Base-by-base conservation (phyloP, 345 rosid genomes). In the Salix brachista region DNA sequence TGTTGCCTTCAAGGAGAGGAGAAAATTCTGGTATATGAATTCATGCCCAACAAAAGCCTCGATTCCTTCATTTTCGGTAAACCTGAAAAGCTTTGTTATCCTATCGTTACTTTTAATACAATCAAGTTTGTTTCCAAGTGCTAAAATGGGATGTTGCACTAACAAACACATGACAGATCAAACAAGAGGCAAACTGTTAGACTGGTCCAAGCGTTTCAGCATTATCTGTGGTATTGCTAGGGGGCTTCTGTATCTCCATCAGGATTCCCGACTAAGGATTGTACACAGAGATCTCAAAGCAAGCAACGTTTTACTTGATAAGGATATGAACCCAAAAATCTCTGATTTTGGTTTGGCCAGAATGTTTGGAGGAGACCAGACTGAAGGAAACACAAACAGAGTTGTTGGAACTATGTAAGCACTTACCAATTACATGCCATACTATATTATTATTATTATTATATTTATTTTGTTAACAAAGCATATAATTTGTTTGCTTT, bases 261-360 rank as follows among this genome's bases (percentile, higher is more conserved):
- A 70, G 13, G 73, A 70, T 46, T 70, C 73, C 3, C 25, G 73
- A 0, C 13, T 69, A 32, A 69, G 72, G 54, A 69, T 69, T n/a
- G 42, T 69, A 41, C 72, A 41, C n/a, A 70, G 58, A 26, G 73
- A 70, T 70, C 25, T 70, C 21, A 70, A 70, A 48, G 34, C 73
- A 23, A 70, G 73, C 9, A 46, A 70, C 25, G 60, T 70, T 8
- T 26, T 70, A 44, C 73, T 70, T n/a, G 73, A 70, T 48, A 26
- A 5, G 14, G 60, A 70, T 4, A 54, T 54, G 65, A 72, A 72
- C 8, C 75, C 75, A 19, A 72, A 72, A 72, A 54, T 72, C 34
- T 72, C 75, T 17, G 75, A 72, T 56, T 72, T 72, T n/a, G 75
- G 75, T 14, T 32, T 72, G 65, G 75, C 75, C 10, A 72, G 19